A percentile compares a stretch with the other conserved stretches of the same genome.
Evolutionary conservation across 1,284 basidiomycete species (phyloP).

Genomic region (Puccinia novopanici): DNA sequence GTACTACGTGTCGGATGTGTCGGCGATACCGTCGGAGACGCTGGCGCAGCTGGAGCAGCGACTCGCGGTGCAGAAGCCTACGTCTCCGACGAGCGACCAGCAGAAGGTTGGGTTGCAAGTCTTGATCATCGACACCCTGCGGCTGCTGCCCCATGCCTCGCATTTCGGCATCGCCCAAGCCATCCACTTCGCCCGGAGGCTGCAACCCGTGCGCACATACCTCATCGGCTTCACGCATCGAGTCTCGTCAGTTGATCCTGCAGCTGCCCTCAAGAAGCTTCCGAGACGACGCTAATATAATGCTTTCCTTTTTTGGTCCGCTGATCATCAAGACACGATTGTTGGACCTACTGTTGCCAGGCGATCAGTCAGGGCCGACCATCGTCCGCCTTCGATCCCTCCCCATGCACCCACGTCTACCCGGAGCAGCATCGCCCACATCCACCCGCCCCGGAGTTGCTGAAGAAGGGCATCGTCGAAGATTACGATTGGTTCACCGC

Average conservation of each 20-base stretch:
- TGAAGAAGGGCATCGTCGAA: not conserved
- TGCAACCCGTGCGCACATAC: slow-evolving; percentile 68
- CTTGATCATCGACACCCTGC: slow-evolving; percentile 72
- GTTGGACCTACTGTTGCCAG: slow-evolving; percentile 30
- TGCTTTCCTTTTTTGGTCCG: not conserved
- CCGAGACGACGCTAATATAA: too few relatives aligned
- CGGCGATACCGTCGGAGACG: slow-evolving; percentile 69
- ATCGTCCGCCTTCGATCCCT: not conserved
- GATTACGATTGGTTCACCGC: slow-evolving; percentile 22
- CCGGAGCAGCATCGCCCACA: not conserved
- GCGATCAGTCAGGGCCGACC: slow-evolving; percentile 16
- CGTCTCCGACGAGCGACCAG: not conserved
- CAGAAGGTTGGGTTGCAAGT: slow-evolving; percentile 61
- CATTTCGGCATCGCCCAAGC: slow-evolving; percentile 71
- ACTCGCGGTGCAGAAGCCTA: not conserved
- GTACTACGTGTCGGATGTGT: slow-evolving; percentile 74
- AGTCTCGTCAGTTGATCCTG: slow-evolving; percentile 63
- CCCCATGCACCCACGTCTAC: not conserved
- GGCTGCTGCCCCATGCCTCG: slow-evolving; percentile 67
- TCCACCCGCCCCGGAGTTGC: not conserved
- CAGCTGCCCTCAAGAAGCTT: too few relatives aligned
- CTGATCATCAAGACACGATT: slow-evolving; percentile 22
- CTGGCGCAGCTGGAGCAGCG: slow-evolving; percentile 59
- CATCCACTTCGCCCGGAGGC: slow-evolving; percentile 64
- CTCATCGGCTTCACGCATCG: slow-evolving; percentile 73